phyloP scores from a whole-genome alignment of 306 rosid genomes.

The Styphnolobium japonicum region DNA sequence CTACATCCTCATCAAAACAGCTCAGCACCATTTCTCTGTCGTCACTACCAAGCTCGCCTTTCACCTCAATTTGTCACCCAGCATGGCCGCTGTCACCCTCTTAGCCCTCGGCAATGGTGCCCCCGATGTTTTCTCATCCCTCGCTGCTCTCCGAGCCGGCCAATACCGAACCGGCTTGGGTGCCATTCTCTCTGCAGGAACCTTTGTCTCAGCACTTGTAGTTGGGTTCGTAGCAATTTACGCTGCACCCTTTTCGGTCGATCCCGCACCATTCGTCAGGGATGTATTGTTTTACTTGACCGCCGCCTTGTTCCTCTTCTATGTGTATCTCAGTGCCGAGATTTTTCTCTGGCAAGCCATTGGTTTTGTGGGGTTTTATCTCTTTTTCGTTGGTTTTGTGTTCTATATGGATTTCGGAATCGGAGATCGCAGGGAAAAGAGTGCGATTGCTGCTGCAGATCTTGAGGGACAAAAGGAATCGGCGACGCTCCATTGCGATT shows the following conservation, averaged over 20 bases:
- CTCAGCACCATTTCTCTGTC: conserved; percentile 76
- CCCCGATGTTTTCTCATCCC: conserved; percentile 84
- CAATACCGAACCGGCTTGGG: conserved; percentile 83
- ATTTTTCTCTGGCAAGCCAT: conserved; percentile 91
- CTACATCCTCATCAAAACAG: conserved; percentile 89
- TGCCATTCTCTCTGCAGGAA: conserved; percentile 88
- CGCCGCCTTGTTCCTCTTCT: conserved; percentile 77
- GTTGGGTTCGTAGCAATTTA: conserved; percentile 91
- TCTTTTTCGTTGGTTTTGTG: conserved; percentile 83
- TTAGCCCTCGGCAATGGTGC: conserved; percentile 90
- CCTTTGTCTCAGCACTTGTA: conserved; percentile 87
- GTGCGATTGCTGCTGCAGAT: conserved; percentile 33
- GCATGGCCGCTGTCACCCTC: conserved; percentile 91
- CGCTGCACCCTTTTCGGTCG: conserved; percentile 75
- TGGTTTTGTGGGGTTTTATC: conserved; percentile 75
- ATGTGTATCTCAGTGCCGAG: conserved; percentile 87
- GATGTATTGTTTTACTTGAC: conserved; percentile 76
- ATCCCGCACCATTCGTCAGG: conserved; percentile 75
- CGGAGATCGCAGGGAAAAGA: conserved; percentile 28
- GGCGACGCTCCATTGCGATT: conserved; percentile 21
- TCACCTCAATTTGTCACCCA: conserved; percentile 70
- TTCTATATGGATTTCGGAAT: conserved; percentile 88
- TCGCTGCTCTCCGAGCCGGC: conserved; percentile 83
- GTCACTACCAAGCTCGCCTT: conserved; percentile 72
- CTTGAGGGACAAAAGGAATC: conserved; percentile 37